phyloP scores from a whole-genome alignment of 169 alveolate genomes.

The Plasmodium billcollinsi region DNA sequence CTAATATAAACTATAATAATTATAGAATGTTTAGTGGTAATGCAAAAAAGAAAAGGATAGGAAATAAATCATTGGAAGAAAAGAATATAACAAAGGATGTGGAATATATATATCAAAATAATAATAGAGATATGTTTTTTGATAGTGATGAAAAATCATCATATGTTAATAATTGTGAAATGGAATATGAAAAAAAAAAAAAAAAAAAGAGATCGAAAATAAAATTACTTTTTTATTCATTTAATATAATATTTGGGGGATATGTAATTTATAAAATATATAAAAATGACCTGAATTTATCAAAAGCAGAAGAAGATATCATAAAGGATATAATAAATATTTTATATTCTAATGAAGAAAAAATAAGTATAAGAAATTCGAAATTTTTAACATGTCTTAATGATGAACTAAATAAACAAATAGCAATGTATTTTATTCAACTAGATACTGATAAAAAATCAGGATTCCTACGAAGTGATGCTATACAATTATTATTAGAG shows the following conservation, averaged over 20 bases:
- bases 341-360: conserved; percentile 54
- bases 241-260: conserved; percentile 2
- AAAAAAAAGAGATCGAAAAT: conserved; percentile 45
- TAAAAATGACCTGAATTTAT: conserved; percentile 56
- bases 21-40: too few relatives aligned
- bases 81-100: too few relatives aligned
- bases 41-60: too few relatives aligned
- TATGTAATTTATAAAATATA: conserved; percentile 63
- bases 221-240: conserved; percentile 12
- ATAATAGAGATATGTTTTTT: neutral
- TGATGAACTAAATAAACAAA: conserved; percentile 53
- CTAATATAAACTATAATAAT: too few relatives aligned
- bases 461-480: conserved; percentile 67
- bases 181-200: neutral
- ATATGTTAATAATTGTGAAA: too few relatives aligned
- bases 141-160: too few relatives aligned
- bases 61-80: too few relatives aligned
- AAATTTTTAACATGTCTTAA: conserved; percentile 57
- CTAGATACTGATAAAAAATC: conserved; percentile 62
- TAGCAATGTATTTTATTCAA: conserved; percentile 75
- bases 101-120: neutral
- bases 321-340: conserved; percentile 40
- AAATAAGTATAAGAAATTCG: conserved; percentile 44
- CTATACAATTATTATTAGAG: conserved; percentile 44
- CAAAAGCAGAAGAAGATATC: conserved; percentile 74